Evolutionary conservation across 2,329 filamentous ascomycete species (phyloP).

Genomic region (Ploettnerulaceae sp.): DNA sequence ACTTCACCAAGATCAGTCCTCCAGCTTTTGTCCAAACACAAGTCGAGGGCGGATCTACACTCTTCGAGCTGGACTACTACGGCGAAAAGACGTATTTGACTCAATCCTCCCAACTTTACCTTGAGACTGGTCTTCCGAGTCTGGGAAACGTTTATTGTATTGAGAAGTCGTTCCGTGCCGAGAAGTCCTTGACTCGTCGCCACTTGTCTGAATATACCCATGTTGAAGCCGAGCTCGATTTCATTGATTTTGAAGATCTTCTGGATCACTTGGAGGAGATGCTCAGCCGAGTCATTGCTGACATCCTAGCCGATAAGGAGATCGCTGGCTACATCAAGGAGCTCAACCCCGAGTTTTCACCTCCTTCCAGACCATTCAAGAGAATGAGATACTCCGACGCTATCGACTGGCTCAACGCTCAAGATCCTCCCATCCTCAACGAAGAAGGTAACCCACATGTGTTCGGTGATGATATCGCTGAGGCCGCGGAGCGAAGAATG

Average conservation of each 20-base stretch:
- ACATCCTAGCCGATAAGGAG: constrained; percentile 66
- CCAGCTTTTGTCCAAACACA: constrained; percentile 77
- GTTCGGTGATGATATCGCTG: constrained; percentile 96
- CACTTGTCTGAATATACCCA: constrained; percentile 97
- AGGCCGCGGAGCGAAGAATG: constrained; percentile 95
- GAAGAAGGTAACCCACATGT: constrained; percentile 85
- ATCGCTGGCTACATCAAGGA: constrained; percentile 71
- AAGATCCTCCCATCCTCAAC: constrained; percentile 76
- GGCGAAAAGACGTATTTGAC: constrained; percentile 88
- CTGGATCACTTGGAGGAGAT: constrained; percentile 82
- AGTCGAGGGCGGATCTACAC: constrained; percentile 75
- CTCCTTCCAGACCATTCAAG: constrained; percentile 79
- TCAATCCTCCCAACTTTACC: constrained; percentile 94
- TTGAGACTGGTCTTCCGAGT: constrained; percentile 87
- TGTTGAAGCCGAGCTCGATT: constrained; percentile 93
- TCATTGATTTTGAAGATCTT: constrained; percentile 87
- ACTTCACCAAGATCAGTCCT: constrained; percentile 65
- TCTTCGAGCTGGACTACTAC: constrained; percentile 49
- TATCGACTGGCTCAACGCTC: constrained; percentile 86
- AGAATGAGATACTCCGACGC: constrained; percentile 94
- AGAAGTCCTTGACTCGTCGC: constrained; percentile 90
- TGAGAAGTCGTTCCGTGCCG: constrained; percentile 96
- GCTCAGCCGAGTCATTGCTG: constrained; percentile 57
- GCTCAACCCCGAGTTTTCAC: constrained; percentile 86
- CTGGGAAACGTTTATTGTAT: constrained; percentile 97